These are phyloP conservation scores for Globisporangium recalcitrans DNA, from an alignment of 352 stramenopile genomes.

Conservation along the genomic window DNA sequence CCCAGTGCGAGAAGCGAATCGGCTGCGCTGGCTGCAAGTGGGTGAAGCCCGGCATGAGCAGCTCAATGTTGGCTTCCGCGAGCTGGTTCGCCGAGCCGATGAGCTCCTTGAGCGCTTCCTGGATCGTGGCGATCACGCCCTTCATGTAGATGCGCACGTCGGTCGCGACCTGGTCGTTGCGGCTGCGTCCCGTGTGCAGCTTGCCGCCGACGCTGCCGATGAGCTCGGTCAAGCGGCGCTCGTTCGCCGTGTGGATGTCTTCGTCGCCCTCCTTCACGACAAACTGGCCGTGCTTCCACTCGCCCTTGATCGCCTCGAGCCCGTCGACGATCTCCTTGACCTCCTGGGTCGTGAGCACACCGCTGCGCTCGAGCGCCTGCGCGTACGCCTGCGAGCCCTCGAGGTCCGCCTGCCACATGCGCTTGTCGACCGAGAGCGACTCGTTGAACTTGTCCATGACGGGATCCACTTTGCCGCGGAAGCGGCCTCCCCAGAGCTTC, in stretches of 20 bases:
- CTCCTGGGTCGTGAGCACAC: slow-evolving; percentile 92
- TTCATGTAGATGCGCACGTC: slow-evolving; percentile 96
- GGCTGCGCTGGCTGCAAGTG: slow-evolving; percentile 98
- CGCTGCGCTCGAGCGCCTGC: slow-evolving; percentile 80
- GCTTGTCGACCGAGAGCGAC: slow-evolving; percentile 95
- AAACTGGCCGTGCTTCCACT: slow-evolving; percentile 86
- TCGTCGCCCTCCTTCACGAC: slow-evolving; percentile 93
- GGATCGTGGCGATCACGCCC: slow-evolving; percentile 50
- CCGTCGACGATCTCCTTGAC: slow-evolving; percentile 78
- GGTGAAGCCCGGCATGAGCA: slow-evolving; percentile 98
- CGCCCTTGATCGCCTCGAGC: slow-evolving; percentile 78
- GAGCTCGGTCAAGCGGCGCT: slow-evolving; percentile 96
- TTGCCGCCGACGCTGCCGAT: slow-evolving; percentile 96
- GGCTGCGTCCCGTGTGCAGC: slow-evolving; percentile 93
- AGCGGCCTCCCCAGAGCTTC: slow-evolving; percentile 90
- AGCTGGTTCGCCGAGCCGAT: slow-evolving; percentile 85
- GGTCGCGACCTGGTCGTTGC: slow-evolving; percentile 98
- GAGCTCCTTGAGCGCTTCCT: slow-evolving; percentile 89
- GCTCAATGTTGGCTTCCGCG: slow-evolving; percentile 89
- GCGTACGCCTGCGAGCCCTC: slow-evolving; percentile 95
- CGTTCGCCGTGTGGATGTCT: slow-evolving; percentile 99
- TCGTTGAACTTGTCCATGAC: slow-evolving; percentile 99
- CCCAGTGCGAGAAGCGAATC: slow-evolving; percentile 97
- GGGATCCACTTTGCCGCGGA: slow-evolving; percentile 94
- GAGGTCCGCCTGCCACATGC: slow-evolving; percentile 97